These are phyloP conservation scores for Salvia miltiorrhiza DNA, from an alignment of 257 asterid genomes.

Conservation along the genomic window DNA sequence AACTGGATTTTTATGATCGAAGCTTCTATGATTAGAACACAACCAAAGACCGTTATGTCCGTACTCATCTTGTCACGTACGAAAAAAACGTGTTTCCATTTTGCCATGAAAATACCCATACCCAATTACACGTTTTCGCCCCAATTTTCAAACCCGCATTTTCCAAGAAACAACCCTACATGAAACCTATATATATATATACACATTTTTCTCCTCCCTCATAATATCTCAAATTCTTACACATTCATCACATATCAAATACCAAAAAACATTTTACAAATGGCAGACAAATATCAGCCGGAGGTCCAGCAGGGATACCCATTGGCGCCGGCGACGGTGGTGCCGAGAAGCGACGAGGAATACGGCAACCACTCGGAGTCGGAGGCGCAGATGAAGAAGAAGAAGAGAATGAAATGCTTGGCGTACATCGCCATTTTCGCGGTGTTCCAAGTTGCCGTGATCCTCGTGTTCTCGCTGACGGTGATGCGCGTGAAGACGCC, in stretches of 20 bases:
- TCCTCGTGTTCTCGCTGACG: conserved; percentile 25
- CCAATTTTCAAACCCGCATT: conserved; percentile 7
- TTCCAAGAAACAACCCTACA: conserved; percentile 8
- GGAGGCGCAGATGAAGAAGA: conserved; percentile 22
- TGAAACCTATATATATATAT: not conserved
- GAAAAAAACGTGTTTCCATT: not conserved
- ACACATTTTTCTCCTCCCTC: not conserved
- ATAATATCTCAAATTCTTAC: not conserved
- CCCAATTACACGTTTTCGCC: conserved; percentile 15
- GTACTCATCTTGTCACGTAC: not conserved
- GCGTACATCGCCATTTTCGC: conserved; percentile 27
- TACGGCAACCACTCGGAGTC: conserved; percentile 22
- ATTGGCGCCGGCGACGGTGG: conserved; percentile 31
- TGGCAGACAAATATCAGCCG: conserved; percentile 32
- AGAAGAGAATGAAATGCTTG: conserved; percentile 28
- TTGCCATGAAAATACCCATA: not conserved
- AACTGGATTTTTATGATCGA: not conserved
- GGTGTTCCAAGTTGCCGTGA: conserved; percentile 22
- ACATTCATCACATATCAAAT: not conserved
- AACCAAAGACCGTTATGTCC: not conserved
- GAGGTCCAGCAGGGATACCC: conserved; percentile 41
- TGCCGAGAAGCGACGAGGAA: conserved; percentile 45
- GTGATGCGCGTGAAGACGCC: conserved; percentile 34
- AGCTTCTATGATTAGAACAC: not conserved
- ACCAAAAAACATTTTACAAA: not conserved